Conservation (phyloP, 345 rosid species). For the Corchorus olitorius region DNA sequence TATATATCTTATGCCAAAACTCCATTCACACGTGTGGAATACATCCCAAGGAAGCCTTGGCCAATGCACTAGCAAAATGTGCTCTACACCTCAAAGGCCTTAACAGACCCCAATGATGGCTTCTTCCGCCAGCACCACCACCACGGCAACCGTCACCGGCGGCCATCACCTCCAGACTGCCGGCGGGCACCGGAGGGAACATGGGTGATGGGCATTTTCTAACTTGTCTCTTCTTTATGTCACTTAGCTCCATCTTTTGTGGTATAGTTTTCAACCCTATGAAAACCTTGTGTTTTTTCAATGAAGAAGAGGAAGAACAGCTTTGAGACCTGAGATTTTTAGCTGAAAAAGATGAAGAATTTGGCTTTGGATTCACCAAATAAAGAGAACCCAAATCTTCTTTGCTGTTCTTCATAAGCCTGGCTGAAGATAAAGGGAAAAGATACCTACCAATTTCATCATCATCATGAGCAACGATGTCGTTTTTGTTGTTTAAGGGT, state of each 20-base stretch:
- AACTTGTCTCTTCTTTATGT: slow-evolving; percentile 49
- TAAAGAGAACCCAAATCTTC: neutral
- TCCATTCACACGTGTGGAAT: slow-evolving; percentile 13
- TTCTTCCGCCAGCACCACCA: neutral
- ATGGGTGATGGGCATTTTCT: slow-evolving; percentile 32
- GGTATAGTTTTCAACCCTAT: slow-evolving; percentile 42
- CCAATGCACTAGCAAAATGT: slow-evolving; percentile 24
- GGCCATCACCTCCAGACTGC: neutral
- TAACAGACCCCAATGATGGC: slow-evolving; percentile 17
- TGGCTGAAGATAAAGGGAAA: neutral
- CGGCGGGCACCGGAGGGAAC: slow-evolving; percentile 15
- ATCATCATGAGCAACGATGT: slow-evolving; percentile 8
- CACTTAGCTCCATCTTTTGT: slow-evolving; percentile 40
- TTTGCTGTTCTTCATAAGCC: neutral
- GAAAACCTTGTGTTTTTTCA: slow-evolving; percentile 26
- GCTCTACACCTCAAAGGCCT: slow-evolving; percentile 20
- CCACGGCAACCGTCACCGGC: neutral
- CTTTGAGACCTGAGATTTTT: neutral
- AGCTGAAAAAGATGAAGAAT: neutral
- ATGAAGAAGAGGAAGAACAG: neutral
- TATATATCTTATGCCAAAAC: neutral
- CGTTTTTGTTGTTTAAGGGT: neutral
- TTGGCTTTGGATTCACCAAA: neutral
- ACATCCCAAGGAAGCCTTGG: slow-evolving; percentile 28
- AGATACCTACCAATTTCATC: neutral